A percentile compares a stretch with the other conserved stretches of the same genome.
These are phyloP conservation scores for Termitomyces heimii DNA, from an alignment of 768 basidiomycete species.

Conservation along the genomic window DNA sequence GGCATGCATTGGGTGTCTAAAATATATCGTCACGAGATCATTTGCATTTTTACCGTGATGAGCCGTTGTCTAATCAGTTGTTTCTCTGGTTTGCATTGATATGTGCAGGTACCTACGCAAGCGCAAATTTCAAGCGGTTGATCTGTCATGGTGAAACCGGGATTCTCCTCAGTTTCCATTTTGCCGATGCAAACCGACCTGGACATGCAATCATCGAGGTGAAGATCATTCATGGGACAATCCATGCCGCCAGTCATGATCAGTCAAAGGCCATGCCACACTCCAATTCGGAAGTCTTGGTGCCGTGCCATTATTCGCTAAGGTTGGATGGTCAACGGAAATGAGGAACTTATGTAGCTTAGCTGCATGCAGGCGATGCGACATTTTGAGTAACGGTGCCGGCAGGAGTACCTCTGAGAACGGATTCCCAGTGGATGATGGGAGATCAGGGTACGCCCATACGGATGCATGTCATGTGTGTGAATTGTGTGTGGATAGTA, in stretches of 20 bases:
- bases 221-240: slow-evolving; percentile 6
- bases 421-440: slow-evolving; percentile 5
- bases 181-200: background rate
- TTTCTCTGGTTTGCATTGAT: too few relatives aligned
- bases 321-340: background rate
- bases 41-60: background rate
- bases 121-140: background rate
- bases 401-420: background rate
- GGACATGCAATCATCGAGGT: background rate
- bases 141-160: background rate
- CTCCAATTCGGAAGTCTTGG: background rate
- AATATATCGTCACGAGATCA: background rate
- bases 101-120: too few relatives aligned
- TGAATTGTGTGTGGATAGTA: slow-evolving; percentile 1
- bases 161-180: background rate
- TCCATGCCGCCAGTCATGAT: background rate
- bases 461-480: slow-evolving; percentile 8
- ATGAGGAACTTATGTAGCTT: background rate
- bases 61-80: background rate
- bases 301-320: slow-evolving; percentile 5
- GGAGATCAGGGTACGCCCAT: background rate
- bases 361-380: background rate
- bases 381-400: background rate
- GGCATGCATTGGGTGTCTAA: background rate
- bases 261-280: background rate